Percentiles rank a stretch among this genome's conserved stretches.
phyloP scores from a whole-genome alignment of 441 rosid genomes.

The Pelargonium exstipulatum region DNA sequence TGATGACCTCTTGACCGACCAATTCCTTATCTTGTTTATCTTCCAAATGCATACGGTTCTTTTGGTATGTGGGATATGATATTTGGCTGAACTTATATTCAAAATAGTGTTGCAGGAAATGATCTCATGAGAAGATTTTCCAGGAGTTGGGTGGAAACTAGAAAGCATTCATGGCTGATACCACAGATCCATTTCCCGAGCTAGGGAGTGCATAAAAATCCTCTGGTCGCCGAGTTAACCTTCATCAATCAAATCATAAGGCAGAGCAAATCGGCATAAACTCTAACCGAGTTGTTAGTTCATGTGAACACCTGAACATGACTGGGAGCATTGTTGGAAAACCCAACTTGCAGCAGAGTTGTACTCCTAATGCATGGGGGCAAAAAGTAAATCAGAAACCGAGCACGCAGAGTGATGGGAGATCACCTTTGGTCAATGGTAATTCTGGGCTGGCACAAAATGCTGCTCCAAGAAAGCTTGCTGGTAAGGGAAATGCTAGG shows the following conservation, averaged over 20 bases:
- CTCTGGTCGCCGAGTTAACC: slow-evolving; percentile 6
- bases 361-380: neutral
- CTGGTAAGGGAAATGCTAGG: neutral
- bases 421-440: neutral
- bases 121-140: neutral
- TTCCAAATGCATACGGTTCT: no score
- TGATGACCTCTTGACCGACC: no score
- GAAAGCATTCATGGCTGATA: slow-evolving; percentile 16
- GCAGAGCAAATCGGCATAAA: slow-evolving; percentile 9
- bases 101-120: slow-evolving; percentile 3
- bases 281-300: neutral
- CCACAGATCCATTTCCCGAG: slow-evolving; percentile 25
- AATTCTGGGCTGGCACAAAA: neutral
- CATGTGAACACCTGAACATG: slow-evolving; percentile 1
- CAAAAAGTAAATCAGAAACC: neutral
- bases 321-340: neutral
- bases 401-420: neutral
- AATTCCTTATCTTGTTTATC: no score
- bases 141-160: neutral
- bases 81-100: neutral
- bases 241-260: slow-evolving; percentile 10
- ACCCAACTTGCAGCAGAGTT: neutral
- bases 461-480: neutral
- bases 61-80: neutral
- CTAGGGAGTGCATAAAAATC: slow-evolving; percentile 26